Conservation (phyloP, 1,284 basidiomycete species). For the Heterobasidion annosum region DNA sequence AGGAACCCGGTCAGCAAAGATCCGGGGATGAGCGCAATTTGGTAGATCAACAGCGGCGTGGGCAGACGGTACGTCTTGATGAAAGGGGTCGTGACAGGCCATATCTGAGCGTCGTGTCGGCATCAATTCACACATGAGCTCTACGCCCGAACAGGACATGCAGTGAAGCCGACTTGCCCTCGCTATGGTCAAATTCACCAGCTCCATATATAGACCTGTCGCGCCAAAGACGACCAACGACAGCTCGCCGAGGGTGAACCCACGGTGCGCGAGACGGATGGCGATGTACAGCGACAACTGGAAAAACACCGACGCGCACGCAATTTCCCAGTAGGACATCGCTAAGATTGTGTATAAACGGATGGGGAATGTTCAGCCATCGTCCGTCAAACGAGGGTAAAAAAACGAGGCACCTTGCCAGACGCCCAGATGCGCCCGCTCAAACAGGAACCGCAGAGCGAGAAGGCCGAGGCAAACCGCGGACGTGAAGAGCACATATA, state of each 20-base stretch:
- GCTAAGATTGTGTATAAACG: slow-evolving; percentile 31
- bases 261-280: slow-evolving; percentile 83
- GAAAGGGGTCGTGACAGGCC: slow-evolving; percentile 73
- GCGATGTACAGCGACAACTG: slow-evolving; percentile 89
- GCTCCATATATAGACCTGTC: slow-evolving; percentile 81
- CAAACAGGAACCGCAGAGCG: slow-evolving; percentile 36
- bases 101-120: slow-evolving; percentile 43
- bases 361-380: slow-evolving; percentile 3
- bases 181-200: slow-evolving; percentile 73
- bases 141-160: not conserved
- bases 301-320: slow-evolving; percentile 74
- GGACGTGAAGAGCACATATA: slow-evolving; percentile 55
- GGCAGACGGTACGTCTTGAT: slow-evolving; percentile 92
- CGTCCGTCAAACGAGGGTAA: slow-evolving; percentile 6
- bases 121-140: not conserved
- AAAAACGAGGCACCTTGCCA: slow-evolving; percentile 49
- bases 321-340: slow-evolving; percentile 72
- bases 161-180: slow-evolving; percentile 39
- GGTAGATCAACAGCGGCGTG: slow-evolving; percentile 87
- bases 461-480: slow-evolving; percentile 40
- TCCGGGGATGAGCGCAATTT: slow-evolving; percentile 90
- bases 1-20: slow-evolving; percentile 89
- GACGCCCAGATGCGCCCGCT: slow-evolving; percentile 34
- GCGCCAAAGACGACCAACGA: slow-evolving; percentile 84
- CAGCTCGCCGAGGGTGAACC: slow-evolving; percentile 93